These are phyloP conservation scores for Fusarium euwallaceae DNA, from an alignment of 2,329 filamentous ascomycete genomes.

Conservation along the genomic window DNA sequence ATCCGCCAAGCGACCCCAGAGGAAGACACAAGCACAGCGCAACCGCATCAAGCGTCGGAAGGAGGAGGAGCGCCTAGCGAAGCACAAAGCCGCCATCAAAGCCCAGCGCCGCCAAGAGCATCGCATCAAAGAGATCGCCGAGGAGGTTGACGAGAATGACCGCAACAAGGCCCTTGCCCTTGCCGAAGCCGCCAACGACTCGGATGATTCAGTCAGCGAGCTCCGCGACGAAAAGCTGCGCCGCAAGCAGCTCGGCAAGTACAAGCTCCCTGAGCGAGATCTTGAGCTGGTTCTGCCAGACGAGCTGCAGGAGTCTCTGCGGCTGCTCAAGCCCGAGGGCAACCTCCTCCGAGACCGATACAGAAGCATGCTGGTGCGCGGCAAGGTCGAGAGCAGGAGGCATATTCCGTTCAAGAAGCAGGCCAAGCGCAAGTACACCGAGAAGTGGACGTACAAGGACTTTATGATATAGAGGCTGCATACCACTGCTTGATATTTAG, in stretches of 20 bases:
- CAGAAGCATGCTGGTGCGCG: slow-evolving; percentile 86
- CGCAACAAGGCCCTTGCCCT: slow-evolving; percentile 59
- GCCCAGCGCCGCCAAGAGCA: slow-evolving; percentile 79
- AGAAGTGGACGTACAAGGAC: slow-evolving; percentile 99
- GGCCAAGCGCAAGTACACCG: slow-evolving; percentile 82
- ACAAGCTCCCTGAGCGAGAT: slow-evolving; percentile 80
- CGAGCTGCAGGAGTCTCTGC: slow-evolving; percentile 84
- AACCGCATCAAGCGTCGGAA: slow-evolving; percentile 92
- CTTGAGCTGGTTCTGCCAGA: slow-evolving; percentile 86
- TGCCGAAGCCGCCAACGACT: slow-evolving; percentile 53
- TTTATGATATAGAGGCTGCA: slow-evolving; percentile 63
- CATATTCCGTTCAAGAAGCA: slow-evolving; percentile 86
- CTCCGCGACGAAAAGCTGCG: slow-evolving; percentile 75
- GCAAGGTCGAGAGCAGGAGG: slow-evolving; percentile 87
- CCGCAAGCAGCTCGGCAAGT: slow-evolving; percentile 79
- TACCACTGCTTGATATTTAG: slow-evolving; percentile 30
- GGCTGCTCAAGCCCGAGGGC: slow-evolving; percentile 92
- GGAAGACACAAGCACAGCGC: slow-evolving; percentile 88
- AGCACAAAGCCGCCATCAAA: slow-evolving; percentile 82
- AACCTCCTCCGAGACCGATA: slow-evolving; percentile 94
- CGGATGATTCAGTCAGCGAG: slow-evolving; percentile 65
- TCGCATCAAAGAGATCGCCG: slow-evolving; percentile 77
- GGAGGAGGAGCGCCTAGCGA: slow-evolving; percentile 82
- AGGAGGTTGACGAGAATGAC: slow-evolving; percentile 72
- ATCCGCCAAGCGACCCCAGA: slow-evolving; percentile 76